Conservation (phyloP, 1,284 basidiomycete species). For the Bondarzewia mesenterica region DNA sequence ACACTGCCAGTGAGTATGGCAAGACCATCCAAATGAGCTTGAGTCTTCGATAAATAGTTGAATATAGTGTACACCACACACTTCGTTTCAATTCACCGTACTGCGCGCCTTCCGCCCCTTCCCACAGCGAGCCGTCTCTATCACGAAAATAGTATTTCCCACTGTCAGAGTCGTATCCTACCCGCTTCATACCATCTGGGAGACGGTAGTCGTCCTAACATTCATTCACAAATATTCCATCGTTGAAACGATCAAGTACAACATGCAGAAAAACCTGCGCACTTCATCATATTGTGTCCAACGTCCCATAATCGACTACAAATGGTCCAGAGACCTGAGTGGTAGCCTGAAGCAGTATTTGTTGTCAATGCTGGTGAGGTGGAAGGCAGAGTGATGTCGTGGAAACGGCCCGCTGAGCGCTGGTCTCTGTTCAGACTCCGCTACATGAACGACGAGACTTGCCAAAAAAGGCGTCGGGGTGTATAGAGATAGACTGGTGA, state of each 20-base stretch:
- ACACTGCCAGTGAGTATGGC: constrained; percentile 15
- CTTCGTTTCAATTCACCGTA: constrained; percentile 28
- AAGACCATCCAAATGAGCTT: background rate
- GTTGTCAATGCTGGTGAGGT: no score
- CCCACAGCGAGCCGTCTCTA: constrained; percentile 26
- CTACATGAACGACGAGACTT: no score
- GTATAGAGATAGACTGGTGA: no score
- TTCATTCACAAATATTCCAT: background rate
- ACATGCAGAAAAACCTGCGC: constrained; percentile 4
- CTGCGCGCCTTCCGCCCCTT: constrained; percentile 26
- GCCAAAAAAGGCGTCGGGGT: no score
- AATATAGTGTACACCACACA: constrained; percentile 17
- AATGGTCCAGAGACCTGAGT: no score
- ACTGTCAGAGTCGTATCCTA: constrained; percentile 34
- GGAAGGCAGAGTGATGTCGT: no score
- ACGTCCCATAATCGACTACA: constrained; percentile 23
- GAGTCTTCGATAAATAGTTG: background rate
- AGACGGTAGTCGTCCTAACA: constrained; percentile 31
- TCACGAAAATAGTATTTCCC: constrained; percentile 30
- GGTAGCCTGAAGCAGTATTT: background rate
- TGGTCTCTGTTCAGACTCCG: no score
- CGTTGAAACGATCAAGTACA: background rate
- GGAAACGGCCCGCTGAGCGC: no score
- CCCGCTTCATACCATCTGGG: constrained; percentile 33
- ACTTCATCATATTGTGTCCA: constrained; percentile 36